These are phyloP conservation scores for Acanthamoeba polyphaga DNA, from an alignment of 208 protist genomes.

Conservation along the genomic window DNA sequence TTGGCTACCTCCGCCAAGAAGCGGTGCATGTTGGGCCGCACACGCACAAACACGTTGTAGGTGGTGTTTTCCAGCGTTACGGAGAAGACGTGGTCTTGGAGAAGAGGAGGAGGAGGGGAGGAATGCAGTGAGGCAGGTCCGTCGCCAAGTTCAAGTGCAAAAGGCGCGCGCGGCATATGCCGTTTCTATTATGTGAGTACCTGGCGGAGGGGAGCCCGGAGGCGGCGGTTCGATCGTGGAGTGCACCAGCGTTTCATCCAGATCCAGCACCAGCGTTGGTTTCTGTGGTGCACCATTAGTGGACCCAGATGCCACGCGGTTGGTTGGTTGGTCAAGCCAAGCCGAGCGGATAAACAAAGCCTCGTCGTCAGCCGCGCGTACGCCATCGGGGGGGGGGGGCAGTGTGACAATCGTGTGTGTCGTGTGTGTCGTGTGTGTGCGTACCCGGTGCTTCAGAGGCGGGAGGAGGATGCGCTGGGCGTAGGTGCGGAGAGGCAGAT, in stretches of 20 bases:
- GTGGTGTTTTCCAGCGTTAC: slow-evolving; percentile 8
- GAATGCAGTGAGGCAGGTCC: no score
- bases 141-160: no score
- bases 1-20: slow-evolving; percentile 80
- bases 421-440: background rate
- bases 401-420: no score
- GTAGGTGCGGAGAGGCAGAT: background rate
- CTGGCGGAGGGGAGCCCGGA: background rate
- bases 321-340: background rate
- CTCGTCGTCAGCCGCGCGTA: no score
- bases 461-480: background rate
- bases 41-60: slow-evolving; percentile 73
- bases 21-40: slow-evolving; percentile 82
- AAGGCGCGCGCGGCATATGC: no score
- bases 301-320: background rate
- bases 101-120: background rate
- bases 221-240: slow-evolving; percentile 82
- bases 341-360: background rate
- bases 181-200: no score
- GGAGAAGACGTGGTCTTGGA: slow-evolving; percentile 45
- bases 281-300: background rate
- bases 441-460: background rate
- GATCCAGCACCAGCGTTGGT: slow-evolving; percentile 89
- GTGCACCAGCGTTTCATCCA: slow-evolving; percentile 92
- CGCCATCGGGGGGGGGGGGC: background rate